Conservation (phyloP, 306 rosid genomes). For the Calophaca sinica region DNA sequence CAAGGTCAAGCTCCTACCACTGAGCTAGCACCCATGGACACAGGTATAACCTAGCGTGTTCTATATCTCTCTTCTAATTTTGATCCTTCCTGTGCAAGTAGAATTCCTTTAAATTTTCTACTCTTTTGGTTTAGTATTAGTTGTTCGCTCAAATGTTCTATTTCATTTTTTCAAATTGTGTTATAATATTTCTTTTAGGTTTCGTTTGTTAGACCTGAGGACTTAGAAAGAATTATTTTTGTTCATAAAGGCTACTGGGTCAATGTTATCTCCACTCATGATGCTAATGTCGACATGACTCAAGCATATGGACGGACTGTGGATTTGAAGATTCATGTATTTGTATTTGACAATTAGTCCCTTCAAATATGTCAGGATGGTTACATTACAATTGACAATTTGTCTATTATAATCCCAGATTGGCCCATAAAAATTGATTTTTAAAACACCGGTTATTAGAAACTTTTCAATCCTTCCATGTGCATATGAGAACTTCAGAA, state of each 20-base stretch:
- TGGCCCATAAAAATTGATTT: no score
- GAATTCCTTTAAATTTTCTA: constrained; percentile 4
- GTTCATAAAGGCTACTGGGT: constrained; percentile 87
- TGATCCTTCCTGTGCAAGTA: no score
- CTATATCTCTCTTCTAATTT: no score
- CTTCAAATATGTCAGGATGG: constrained; percentile 15
- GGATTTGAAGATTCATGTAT: constrained; percentile 73
- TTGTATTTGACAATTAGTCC: constrained; percentile 39
- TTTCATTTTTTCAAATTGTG: constrained; percentile 15
- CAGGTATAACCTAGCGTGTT: no score
- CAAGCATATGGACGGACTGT: constrained; percentile 65
- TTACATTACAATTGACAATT: no score
- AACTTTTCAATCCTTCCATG: no score
- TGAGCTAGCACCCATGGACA: no score
- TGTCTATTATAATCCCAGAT: no score
- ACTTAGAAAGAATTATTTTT: constrained; percentile 67
- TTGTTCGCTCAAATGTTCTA: constrained; percentile 29
- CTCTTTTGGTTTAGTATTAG: constrained; percentile 23
- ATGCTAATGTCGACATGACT: constrained; percentile 74
- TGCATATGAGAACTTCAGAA: no score
- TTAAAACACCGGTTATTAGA: no score
- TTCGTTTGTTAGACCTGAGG: constrained; percentile 74
- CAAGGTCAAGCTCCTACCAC: no score
- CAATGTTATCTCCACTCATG: constrained; percentile 76
- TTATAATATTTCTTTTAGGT: constrained; percentile 60